These are phyloP conservation scores for Albifimbria verrucaria DNA, from an alignment of 2,329 filamentous ascomycete species.

Conservation along the genomic window DNA sequence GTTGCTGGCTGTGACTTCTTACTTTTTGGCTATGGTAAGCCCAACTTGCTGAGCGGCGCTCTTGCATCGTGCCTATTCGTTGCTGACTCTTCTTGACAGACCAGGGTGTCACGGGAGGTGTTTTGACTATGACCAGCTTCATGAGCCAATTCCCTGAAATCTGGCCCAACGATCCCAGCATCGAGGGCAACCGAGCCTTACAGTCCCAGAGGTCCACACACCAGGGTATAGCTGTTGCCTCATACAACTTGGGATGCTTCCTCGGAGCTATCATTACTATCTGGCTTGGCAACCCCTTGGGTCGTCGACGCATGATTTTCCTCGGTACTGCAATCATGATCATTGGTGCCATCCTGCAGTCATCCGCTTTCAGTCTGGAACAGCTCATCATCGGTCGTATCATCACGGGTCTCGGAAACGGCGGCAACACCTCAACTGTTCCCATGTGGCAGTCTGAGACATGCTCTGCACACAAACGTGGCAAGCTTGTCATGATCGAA, in stretches of 20 bases:
- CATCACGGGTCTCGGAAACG: constrained; percentile 57
- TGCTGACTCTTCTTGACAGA: constrained; percentile 43
- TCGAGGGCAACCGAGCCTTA: constrained; percentile 20
- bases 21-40: constrained; percentile 53
- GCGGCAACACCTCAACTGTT: constrained; percentile 52
- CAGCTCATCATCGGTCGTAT: constrained; percentile 58
- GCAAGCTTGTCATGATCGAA: constrained; percentile 60
- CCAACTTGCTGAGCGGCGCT: background rate
- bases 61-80: constrained; percentile 10
- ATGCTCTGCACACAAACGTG: constrained; percentile 53
- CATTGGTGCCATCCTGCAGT: constrained; percentile 58
- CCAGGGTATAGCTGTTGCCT: constrained; percentile 53
- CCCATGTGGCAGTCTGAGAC: constrained; percentile 62
- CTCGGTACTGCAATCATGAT: constrained; percentile 55
- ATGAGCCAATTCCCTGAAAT: constrained; percentile 54
- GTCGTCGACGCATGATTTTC: constrained; percentile 57
- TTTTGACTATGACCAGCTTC: constrained; percentile 65
- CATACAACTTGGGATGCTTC: constrained; percentile 60
- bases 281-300: constrained; percentile 62
- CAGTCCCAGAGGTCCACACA: constrained; percentile 44
- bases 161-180: constrained; percentile 38
- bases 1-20: constrained; percentile 72
- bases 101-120: constrained; percentile 72
- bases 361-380: constrained; percentile 49
- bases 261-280: constrained; percentile 63